Evolutionary conservation across 2,329 filamentous ascomycete genomes (phyloP), one percentile per base, ranked within the genome.

Genomic region (Colletotrichum sp.): DNA sequence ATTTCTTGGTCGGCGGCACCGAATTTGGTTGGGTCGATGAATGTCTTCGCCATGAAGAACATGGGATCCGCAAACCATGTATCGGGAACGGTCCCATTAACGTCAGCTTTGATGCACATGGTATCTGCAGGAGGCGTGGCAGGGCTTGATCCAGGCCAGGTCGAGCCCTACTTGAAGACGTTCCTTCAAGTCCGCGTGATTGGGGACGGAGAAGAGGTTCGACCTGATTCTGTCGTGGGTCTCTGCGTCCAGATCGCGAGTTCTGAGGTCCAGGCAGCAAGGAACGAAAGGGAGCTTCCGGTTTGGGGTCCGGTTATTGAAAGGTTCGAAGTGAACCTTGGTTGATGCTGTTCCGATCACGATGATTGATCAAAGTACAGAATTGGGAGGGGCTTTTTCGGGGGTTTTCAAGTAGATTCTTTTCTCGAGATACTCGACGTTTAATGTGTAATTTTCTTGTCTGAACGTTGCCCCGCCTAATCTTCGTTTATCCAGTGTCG

Each of bases 11-110:
- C 87, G 1, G 81, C 82, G 55, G 88, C 90, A 1, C 80, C 84
- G 2, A 92, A 90, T 76, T 87, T 93, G 12, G 88, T 93, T 4
- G 94, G 94, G 3, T 90, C 90, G 1, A 89, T 93, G 78, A 90
- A 89, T 18, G 85, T 92, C 16, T 92, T 92, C 77, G 85, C 88
- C 21, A 86, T 86, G 82, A 80, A 81, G 34, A 80, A 82, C 24
- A 82, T 80, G 28, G 83, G 80, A 55, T 83, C 82, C 0, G 68
- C 79, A 10, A 81, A 80, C 32, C 84, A 84, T 66, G 84, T 90
- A 18, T 86, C 88, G 2, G 88, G 89, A 2, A 88, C 89, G 0
- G 82, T 90, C 15, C 90, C 90, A 1, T 79, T 92, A 77, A 92
- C 90, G 3, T 85, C 85, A 8, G 85, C 86, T 5, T 79, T 92